phyloP scores from a whole-genome alignment of 371 early-diverging fungal species.

The Saksenaea vasiformis region DNA sequence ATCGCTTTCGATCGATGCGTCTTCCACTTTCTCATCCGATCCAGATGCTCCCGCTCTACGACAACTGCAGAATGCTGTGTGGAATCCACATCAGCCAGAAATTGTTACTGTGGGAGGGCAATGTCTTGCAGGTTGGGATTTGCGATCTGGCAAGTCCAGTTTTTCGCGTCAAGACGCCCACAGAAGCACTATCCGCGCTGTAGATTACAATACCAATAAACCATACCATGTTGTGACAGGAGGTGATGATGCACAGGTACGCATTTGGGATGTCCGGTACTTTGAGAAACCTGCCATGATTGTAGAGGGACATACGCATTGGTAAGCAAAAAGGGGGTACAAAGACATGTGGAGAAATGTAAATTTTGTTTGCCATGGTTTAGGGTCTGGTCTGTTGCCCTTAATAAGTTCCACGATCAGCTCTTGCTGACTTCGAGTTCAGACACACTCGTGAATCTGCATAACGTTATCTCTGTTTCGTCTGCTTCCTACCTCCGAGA shows the following conservation, averaged over 20 bases:
- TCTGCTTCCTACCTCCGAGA: slow-evolving; percentile 65
- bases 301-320: slow-evolving; percentile 81
- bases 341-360: not conserved
- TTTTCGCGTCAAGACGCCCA: slow-evolving; percentile 63
- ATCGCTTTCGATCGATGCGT: slow-evolving; percentile 18
- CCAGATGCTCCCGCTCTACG: slow-evolving; percentile 6
- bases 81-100: slow-evolving; percentile 73
- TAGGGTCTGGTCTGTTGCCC: slow-evolving; percentile 84
- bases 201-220: slow-evolving; percentile 87
- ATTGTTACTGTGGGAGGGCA: slow-evolving; percentile 61
- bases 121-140: slow-evolving; percentile 73
- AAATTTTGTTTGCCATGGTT: not conserved
- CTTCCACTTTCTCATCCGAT: slow-evolving; percentile 10
- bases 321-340: slow-evolving; percentile 47
- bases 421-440: slow-evolving; percentile 81
- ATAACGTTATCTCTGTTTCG: slow-evolving; percentile 81
- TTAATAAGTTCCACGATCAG: slow-evolving; percentile 90
- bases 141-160: slow-evolving; percentile 50
- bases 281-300: slow-evolving; percentile 54
- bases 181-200: slow-evolving; percentile 61
- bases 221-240: slow-evolving; percentile 80
- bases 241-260: slow-evolving; percentile 82
- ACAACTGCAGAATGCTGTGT: slow-evolving; percentile 56
- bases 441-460: slow-evolving; percentile 84
- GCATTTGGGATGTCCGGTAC: slow-evolving; percentile 84